Percentiles rank a stretch among this genome's conserved stretches.
Conservation (phyloP, 208 protist genomes). For the Porcisia hertigi region DNA sequence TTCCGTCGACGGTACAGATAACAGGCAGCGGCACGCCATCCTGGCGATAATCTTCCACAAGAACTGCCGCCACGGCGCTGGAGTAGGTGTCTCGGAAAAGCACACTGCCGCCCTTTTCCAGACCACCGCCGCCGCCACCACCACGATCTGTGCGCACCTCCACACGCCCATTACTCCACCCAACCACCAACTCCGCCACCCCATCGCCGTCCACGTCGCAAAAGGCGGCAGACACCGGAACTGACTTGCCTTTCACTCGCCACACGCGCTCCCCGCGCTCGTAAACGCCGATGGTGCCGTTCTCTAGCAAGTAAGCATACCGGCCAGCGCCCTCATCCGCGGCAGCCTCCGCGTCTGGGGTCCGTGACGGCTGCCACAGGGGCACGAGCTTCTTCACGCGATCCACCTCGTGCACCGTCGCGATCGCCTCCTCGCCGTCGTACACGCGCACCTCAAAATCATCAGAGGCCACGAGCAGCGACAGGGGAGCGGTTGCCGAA, state of each 20-base stretch:
- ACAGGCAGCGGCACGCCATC: constrained; percentile 82
- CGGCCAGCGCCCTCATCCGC: constrained; percentile 19
- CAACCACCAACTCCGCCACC: constrained; percentile 90
- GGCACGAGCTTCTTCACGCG: constrained; percentile 67
- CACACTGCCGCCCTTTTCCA: constrained; percentile 67
- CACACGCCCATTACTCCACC: constrained; percentile 85
- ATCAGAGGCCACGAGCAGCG: constrained; percentile 92
- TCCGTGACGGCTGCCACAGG: constrained; percentile 8
- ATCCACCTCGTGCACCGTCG: constrained; percentile 84
- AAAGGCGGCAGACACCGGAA: constrained; percentile 78
- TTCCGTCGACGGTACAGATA: constrained; percentile 83
- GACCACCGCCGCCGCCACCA: constrained; percentile 26
- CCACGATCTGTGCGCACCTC: constrained; percentile 76
- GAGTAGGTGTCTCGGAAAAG: constrained; percentile 82
- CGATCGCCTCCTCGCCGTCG: constrained; percentile 83
- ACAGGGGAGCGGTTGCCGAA: constrained; percentile 3
- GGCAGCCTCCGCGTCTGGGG: not conserved
- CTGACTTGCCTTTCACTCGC: constrained; percentile 84
- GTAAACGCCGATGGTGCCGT: constrained; percentile 94
- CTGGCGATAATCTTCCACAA: constrained; percentile 90
- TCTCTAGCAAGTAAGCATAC: constrained; percentile 92
- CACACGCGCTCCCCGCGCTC: constrained; percentile 74
- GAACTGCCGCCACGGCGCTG: constrained; percentile 74
- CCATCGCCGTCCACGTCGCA: constrained; percentile 94
- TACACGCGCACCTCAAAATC: constrained; percentile 94